Conservation (phyloP, 1,284 basidiomycete species). For the Ceratobasidium sp. region DNA sequence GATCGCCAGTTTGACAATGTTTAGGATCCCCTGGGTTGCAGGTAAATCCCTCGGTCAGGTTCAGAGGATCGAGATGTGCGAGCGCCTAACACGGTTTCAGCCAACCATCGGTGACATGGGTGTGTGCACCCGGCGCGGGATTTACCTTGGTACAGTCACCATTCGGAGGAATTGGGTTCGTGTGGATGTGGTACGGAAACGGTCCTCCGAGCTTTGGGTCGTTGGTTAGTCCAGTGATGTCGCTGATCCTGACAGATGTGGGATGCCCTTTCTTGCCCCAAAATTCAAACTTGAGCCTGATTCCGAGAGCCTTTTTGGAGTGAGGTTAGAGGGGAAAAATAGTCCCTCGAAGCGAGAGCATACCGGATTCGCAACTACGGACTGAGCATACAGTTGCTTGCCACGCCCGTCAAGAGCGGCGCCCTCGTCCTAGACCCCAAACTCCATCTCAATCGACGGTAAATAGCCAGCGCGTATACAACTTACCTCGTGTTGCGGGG, state of each 20-base stretch:
- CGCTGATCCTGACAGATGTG: constrained; percentile 29
- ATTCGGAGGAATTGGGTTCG: constrained; percentile 42
- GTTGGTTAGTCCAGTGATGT: not conserved
- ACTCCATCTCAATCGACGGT: too few relatives aligned
- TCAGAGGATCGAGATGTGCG: constrained; percentile 46
- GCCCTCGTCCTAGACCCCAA: too few relatives aligned
- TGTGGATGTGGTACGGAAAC: constrained; percentile 44
- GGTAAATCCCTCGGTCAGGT: constrained; percentile 43
- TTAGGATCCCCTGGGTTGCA: constrained; percentile 44
- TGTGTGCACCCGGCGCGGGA: too few relatives aligned
- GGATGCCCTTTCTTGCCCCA: constrained; percentile 22
- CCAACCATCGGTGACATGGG: too few relatives aligned
- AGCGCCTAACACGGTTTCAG: too few relatives aligned
- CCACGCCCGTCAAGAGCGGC: too few relatives aligned
- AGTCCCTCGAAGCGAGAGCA: too few relatives aligned
- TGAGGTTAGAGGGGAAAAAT: too few relatives aligned
- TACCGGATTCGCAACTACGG: too few relatives aligned
- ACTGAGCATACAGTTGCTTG: too few relatives aligned
- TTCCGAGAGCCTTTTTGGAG: constrained; percentile 8
- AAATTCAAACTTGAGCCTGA: constrained; percentile 29
- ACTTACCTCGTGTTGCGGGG: too few relatives aligned
- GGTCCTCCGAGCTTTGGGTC: not conserved
- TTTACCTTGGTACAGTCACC: constrained; percentile 41
- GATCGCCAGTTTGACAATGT: constrained; percentile 47
- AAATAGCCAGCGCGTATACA: too few relatives aligned